phyloP scores from a whole-genome alignment of 2,329 filamentous ascomycete genomes.

The Neopestalotiopsis clavispora region DNA sequence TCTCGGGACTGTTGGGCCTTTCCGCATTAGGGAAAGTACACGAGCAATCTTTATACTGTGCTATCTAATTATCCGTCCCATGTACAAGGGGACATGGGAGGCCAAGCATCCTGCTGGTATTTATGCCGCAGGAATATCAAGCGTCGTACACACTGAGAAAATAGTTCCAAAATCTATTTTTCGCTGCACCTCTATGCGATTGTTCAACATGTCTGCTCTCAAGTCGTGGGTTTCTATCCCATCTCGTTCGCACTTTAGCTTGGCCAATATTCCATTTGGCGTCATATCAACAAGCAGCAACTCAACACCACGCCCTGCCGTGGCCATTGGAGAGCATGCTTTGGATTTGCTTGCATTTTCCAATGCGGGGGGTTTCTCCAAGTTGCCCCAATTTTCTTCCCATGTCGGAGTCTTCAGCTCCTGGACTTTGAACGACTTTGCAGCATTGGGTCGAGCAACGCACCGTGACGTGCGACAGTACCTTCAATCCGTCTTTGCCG shows the following conservation, averaged over 20 bases:
- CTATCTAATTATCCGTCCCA: background rate
- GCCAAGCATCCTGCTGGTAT: background rate
- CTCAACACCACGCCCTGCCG: constrained; percentile 64
- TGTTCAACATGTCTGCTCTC: background rate
- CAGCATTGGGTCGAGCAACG: constrained; percentile 69
- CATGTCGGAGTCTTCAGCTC: constrained; percentile 67
- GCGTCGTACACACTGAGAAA: background rate
- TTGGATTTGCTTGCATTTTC: constrained; percentile 64
- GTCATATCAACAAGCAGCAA: constrained; percentile 71
- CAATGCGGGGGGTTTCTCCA: constrained; percentile 21
- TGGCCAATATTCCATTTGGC: constrained; percentile 83
- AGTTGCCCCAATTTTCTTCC: constrained; percentile 49
- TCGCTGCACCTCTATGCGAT: background rate
- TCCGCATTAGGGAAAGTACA: background rate
- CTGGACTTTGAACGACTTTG: constrained; percentile 74
- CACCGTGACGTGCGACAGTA: constrained; percentile 72
- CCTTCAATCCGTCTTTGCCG: constrained; percentile 69
- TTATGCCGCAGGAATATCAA: background rate
- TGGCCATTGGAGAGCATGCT: constrained; percentile 75
- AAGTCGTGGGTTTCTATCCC: constrained; percentile 6
- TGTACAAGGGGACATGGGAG: background rate
- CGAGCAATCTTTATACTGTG: background rate
- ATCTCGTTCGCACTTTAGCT: constrained; percentile 57
- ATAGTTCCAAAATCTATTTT: background rate
- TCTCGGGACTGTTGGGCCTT: background rate